Base-by-base conservation (phyloP, 768 basidiomycete genomes). In the Hygrophoropsis aurantiaca region DNA sequence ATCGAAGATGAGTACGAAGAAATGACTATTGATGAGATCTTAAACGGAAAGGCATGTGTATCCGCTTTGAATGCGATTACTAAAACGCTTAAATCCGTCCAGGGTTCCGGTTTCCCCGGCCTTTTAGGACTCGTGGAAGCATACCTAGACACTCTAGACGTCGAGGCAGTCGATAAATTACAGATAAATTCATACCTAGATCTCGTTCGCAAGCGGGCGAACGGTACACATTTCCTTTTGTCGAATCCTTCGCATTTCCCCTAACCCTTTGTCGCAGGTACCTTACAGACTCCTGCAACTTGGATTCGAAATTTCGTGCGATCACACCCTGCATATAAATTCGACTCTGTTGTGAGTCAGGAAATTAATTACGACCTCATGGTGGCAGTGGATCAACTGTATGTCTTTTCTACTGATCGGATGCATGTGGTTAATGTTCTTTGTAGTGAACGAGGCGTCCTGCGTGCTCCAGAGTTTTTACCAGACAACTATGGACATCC, bases 341-440 rank as follows among this genome's bases (percentile, higher is more conserved):
- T 81, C 41, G 93, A 99, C 69, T 95, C 93, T n/a, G 86, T 88
- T 42, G 91, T 99, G 16, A 87, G 77, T 42, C 79, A 90, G 58
- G 84, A 88, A 67, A 92, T 98, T 60, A 97, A 94, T 60, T 97
- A 94, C 61, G 97, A 99, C 68, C 77, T 99, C 21, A 74, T 97
- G 61, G 75, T 83, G 37, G 90, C 91, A 2, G 70, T 97, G 5
- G 94, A 98, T 61, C 88, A 92, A 65, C 87, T 98, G 90, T 97
- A 66, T 64, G 92, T 77, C 3, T 47, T 44, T 38, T 50, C 4
- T 19, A 1, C 44, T 6, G 27, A 30, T 30, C 27, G 13, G 34
- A 5, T 21, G 13, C 33, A 11, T 10, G 16, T 23, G 19, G 2
- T 16, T 51, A 38, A 41, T 30, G 5, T 43, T n/a, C 10, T 47